Percentiles rank a stretch among this genome's conserved stretches.
These are phyloP conservation scores for Beauveria asiatica DNA, from an alignment of 2,329 filamentous ascomycete species.

Conservation along the genomic window DNA sequence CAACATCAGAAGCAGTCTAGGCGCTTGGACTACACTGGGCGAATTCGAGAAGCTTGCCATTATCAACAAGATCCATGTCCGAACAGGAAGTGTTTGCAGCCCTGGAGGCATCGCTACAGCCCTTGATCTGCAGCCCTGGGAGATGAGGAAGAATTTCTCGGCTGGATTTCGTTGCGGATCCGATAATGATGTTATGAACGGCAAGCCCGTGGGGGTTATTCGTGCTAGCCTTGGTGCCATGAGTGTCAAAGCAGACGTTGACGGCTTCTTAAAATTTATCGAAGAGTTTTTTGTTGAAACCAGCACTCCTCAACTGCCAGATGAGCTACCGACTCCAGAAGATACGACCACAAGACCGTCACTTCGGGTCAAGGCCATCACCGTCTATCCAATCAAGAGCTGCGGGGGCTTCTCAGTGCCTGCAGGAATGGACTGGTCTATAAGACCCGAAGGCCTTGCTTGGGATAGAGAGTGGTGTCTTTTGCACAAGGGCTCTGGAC, in stretches of 20 bases:
- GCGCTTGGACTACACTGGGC: constrained; percentile 68
- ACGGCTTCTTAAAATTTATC: constrained; percentile 62
- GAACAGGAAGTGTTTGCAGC: constrained; percentile 86
- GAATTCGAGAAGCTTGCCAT: constrained; percentile 83
- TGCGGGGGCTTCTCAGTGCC: constrained; percentile 74
- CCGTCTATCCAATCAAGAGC: constrained; percentile 89
- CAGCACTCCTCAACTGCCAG: neutral
- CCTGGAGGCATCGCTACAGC: constrained; percentile 74
- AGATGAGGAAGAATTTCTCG: constrained; percentile 78
- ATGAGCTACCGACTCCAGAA: neutral
- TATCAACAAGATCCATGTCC: constrained; percentile 71
- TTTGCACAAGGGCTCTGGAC: constrained; percentile 75
- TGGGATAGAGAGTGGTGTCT: constrained; percentile 98
- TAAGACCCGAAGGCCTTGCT: constrained; percentile 71
- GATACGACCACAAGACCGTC: neutral
- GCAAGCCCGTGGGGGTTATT: constrained; percentile 81
- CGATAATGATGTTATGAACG: constrained; percentile 71
- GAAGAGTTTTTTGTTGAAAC: constrained; percentile 52
- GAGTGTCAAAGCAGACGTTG: constrained; percentile 70
- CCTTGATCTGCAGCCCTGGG: constrained; percentile 66
- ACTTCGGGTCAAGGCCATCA: constrained; percentile 50
- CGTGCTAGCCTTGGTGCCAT: constrained; percentile 83
- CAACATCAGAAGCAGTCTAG: constrained; percentile 62
- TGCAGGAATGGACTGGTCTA: constrained; percentile 56
- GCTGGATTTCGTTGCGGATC: constrained; percentile 77